Conservation (phyloP, 305 asterid species). For the Andrographis paniculata region DNA sequence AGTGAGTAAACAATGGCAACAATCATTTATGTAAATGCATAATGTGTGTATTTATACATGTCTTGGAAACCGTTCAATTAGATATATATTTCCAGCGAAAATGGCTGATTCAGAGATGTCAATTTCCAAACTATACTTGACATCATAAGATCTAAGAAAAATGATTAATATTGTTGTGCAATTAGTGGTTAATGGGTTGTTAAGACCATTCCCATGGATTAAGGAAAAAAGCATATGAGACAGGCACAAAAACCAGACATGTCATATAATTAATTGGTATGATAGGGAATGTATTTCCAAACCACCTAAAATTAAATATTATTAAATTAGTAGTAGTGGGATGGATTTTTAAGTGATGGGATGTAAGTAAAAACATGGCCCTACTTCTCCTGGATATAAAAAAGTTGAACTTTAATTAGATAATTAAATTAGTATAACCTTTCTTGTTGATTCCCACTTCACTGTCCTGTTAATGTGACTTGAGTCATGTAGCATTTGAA, state of each 20-base stretch:
- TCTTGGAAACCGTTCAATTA: neutral
- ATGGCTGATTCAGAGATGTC: constrained; percentile 19
- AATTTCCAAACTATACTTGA: constrained; percentile 23
- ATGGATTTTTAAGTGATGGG: constrained; percentile 29
- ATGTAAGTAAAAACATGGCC: constrained; percentile 27
- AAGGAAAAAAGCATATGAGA: constrained; percentile 19
- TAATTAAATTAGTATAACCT: neutral
- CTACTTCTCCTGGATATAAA: constrained; percentile 14
- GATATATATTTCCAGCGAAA: neutral
- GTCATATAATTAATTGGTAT: constrained; percentile 1
- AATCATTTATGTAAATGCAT: neutral
- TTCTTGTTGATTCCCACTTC: neutral
- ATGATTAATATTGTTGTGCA: constrained; percentile 2
- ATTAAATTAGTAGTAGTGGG: constrained; percentile 26
- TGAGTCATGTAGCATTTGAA: constrained; percentile 16
- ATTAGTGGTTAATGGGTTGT: constrained; percentile 25
- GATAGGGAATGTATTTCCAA: constrained; percentile 18
- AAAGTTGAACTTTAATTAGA: neutral
- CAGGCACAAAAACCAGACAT: constrained; percentile 14
- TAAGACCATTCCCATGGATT: constrained; percentile 15
- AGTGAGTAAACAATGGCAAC: neutral
- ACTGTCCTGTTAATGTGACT: constrained; percentile 15
- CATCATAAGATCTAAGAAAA: constrained; percentile 23
- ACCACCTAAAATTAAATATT: constrained; percentile 12
- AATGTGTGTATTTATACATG: no score